Percentiles rank a stretch among this genome's conserved stretches.
These are phyloP conservation scores for Camellia sinensis DNA, from an alignment of 148 eudicot genomes.

Conservation along the genomic window DNA sequence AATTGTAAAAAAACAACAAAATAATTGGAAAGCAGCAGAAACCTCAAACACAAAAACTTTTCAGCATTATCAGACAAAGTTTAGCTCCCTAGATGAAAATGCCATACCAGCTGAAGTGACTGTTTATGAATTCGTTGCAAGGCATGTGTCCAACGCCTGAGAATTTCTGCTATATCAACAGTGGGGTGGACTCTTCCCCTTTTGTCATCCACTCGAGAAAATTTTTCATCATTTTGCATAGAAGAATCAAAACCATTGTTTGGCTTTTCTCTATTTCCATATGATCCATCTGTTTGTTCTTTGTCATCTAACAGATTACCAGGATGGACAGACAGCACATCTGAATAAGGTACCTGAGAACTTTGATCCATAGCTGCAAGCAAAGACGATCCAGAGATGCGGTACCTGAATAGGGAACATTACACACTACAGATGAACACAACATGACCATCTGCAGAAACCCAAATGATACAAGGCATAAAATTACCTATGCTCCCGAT, in stretches of 20 bases:
- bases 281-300: conserved; percentile 55
- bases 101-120: conserved; percentile 78
- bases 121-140: conserved; percentile 93
- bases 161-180: conserved; percentile 93
- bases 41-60: neutral
- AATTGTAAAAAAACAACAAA: neutral
- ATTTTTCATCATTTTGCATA: conserved; percentile 44
- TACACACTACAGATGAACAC: conserved; percentile 13
- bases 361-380: conserved; percentile 97
- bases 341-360: conserved; percentile 41
- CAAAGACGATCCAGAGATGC: conserved; percentile 95
- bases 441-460: conserved; percentile 1
- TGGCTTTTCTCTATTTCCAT: conserved; percentile 45
- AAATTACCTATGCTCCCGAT: conserved; percentile 91
- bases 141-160: conserved; percentile 99
- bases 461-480: neutral
- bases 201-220: conserved; percentile 65
- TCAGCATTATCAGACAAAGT: neutral
- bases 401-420: conserved; percentile 57
- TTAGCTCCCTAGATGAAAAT: neutral
- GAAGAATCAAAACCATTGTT: conserved; percentile 39
- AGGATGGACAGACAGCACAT: conserved; percentile 34
- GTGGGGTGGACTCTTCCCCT: conserved; percentile 74
- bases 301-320: conserved; percentile 46
- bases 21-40: neutral